These are phyloP conservation scores for Letharia lupina DNA, from an alignment of 495 filamentous ascomycete species.

Conservation along the genomic window DNA sequence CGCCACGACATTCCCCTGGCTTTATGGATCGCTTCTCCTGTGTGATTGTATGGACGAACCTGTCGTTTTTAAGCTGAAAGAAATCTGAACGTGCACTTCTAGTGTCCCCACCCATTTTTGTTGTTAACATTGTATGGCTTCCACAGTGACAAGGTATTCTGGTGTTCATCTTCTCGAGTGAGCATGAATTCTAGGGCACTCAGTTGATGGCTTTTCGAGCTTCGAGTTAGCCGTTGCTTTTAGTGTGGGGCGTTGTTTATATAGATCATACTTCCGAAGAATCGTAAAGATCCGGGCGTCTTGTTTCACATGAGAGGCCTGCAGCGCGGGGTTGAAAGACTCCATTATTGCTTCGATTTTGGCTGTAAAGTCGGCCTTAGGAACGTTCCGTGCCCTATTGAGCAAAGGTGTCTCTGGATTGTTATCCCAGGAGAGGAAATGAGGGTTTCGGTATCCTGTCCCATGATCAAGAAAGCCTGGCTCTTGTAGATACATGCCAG, in stretches of 20 bases:
- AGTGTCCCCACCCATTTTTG: constrained; percentile 21
- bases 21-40: constrained; percentile 17
- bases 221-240: background rate
- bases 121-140: constrained; percentile 26
- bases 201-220: constrained; percentile 30
- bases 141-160: constrained; percentile 13
- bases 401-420: constrained; percentile 2
- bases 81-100: background rate
- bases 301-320: constrained; percentile 6
- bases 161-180: constrained; percentile 27
- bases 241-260: background rate
- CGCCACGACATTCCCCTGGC: background rate
- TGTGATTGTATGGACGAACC: constrained; percentile 30
- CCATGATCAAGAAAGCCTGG: constrained; percentile 21
- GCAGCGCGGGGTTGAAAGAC: constrained; percentile 8
- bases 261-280: background rate
- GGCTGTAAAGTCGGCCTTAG: background rate
- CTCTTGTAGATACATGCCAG: constrained; percentile 32
- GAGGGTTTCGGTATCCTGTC: constrained; percentile 31
- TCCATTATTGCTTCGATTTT: constrained; percentile 15
- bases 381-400: background rate
- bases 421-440: constrained; percentile 24
- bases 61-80: constrained; percentile 3
- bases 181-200: constrained; percentile 31
- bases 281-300: background rate